Conservation (phyloP, 1,139 yeast genomes). For the Hemisphaericaspora xylofermentans region DNA sequence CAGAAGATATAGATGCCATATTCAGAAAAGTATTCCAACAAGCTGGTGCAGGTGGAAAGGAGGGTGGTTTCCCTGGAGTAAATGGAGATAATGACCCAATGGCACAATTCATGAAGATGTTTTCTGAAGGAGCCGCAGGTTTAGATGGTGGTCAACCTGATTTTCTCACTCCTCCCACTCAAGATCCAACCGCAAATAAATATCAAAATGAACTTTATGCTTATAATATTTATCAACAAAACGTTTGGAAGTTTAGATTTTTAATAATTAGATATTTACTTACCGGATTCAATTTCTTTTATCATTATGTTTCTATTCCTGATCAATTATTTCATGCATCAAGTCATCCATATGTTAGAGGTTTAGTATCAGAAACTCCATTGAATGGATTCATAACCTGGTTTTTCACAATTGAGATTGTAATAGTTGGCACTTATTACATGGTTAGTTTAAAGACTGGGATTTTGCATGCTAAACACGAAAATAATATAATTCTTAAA, state of each 20-base stretch:
- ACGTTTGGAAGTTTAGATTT: conserved; percentile 32
- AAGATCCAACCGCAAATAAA: conserved; percentile 23
- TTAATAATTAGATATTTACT: conserved; percentile 29
- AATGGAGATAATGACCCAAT: conserved; percentile 24
- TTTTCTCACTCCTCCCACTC: conserved; percentile 6
- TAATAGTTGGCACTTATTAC: conserved; percentile 35
- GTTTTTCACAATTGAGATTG: conserved; percentile 36
- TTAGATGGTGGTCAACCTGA: conserved; percentile 4
- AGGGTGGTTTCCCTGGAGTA: no score
- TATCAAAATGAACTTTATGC: conserved; percentile 32
- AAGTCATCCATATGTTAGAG: conserved; percentile 29
- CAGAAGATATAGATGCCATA: conserved; percentile 33
- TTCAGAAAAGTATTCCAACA: conserved; percentile 28
- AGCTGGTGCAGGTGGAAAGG: conserved; percentile 6
- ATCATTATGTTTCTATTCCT: conserved; percentile 28
- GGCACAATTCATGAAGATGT: conserved; percentile 33
- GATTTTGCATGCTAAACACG: conserved; percentile 24
- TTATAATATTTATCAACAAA: conserved; percentile 35
- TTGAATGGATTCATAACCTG: conserved; percentile 25
- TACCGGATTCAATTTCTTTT: conserved; percentile 32
- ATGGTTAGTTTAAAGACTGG: conserved; percentile 27
- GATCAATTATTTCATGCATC: conserved; percentile 28
- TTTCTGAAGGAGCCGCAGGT: conserved; percentile 12
- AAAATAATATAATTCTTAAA: conserved; percentile 31
- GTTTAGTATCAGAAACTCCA: conserved; percentile 15